Percentiles rank a stretch among this genome's conserved stretches.
Conservation (phyloP, 257 asterid species). For the Jacaranda mimosifolia region DNA sequence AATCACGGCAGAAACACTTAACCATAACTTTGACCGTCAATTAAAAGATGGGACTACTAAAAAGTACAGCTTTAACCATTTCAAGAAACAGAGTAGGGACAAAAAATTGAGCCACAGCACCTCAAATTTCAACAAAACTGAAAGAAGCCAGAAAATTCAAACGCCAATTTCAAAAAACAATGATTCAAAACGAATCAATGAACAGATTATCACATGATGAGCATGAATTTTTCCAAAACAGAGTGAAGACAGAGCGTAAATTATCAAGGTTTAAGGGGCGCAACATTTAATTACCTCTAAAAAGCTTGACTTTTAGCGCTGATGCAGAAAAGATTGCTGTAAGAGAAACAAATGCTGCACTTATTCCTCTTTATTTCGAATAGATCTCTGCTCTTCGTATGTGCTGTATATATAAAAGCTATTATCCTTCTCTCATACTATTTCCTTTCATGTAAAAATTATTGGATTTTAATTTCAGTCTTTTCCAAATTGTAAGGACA, state of each 20-base stretch:
- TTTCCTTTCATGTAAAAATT: not conserved
- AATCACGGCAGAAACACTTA: not conserved
- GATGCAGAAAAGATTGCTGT: not conserved
- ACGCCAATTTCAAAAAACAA: conserved; percentile 10
- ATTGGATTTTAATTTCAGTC: conserved; percentile 3
- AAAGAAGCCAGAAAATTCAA: conserved; percentile 13
- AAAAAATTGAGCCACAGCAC: not conserved
- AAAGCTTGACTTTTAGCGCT: not conserved
- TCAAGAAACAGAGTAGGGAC: conserved; percentile 30
- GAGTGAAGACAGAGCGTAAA: not conserved
- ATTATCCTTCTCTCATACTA: conserved; percentile 8
- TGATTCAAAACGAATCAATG: conserved; percentile 3
- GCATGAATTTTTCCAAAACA: conserved; percentile 1
- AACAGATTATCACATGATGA: not conserved
- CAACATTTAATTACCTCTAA: conserved; percentile 40
- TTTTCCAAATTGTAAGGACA: conserved; percentile 38
- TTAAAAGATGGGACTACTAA: not conserved
- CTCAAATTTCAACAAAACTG: conserved; percentile 5
- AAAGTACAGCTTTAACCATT: not conserved
- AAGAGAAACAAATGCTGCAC: conserved; percentile 22
- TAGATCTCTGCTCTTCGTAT: conserved; percentile 32
- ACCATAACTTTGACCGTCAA: conserved; percentile 7
- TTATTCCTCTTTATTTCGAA: conserved; percentile 9
- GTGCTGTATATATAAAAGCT: conserved; percentile 17
- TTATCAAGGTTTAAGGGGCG: not conserved